Evolutionary conservation across 441 rosid genomes (phyloP).

Genomic region (Syzygium malaccense): DNA sequence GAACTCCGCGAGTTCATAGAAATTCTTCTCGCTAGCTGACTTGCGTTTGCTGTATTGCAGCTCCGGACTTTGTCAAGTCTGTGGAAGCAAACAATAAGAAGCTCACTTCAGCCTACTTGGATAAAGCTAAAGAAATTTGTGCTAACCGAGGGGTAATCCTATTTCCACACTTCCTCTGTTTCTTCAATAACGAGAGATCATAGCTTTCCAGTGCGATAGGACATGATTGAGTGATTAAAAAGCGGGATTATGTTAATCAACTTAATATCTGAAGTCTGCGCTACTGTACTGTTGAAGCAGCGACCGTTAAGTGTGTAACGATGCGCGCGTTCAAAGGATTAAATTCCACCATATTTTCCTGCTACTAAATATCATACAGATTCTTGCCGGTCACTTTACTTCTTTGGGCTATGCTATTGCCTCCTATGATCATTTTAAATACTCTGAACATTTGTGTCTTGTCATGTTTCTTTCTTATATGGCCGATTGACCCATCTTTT

Average conservation of each 20-base stretch:
- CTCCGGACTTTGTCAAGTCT: constrained; percentile 17
- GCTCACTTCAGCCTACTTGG: constrained; percentile 18
- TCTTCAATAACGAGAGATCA: neutral
- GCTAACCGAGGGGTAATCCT: constrained; percentile 24
- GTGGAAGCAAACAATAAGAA: constrained; percentile 19
- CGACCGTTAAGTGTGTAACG: neutral
- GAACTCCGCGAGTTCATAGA: neutral
- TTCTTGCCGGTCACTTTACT: neutral
- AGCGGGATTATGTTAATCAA: neutral
- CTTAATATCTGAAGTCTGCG: neutral
- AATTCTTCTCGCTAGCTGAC: neutral
- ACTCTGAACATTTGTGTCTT: neutral
- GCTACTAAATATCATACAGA: neutral
- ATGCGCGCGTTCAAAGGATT: neutral
- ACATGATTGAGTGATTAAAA: neutral
- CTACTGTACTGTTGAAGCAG: neutral
- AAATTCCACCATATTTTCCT: neutral
- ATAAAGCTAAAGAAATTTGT: constrained; percentile 31
- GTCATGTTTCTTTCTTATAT: neutral
- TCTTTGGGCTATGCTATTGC: neutral
- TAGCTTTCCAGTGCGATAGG: neutral
- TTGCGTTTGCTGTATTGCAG: constrained; percentile 2
- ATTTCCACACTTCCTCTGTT: neutral
- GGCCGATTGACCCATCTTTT: neutral
- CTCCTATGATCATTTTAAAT: neutral